A percentile compares a stretch with the other conserved stretches of the same genome.
These are phyloP conservation scores for Diphasiastrum complanatum DNA, from an alignment of 83 land plant species.

Conservation along the genomic window DNA sequence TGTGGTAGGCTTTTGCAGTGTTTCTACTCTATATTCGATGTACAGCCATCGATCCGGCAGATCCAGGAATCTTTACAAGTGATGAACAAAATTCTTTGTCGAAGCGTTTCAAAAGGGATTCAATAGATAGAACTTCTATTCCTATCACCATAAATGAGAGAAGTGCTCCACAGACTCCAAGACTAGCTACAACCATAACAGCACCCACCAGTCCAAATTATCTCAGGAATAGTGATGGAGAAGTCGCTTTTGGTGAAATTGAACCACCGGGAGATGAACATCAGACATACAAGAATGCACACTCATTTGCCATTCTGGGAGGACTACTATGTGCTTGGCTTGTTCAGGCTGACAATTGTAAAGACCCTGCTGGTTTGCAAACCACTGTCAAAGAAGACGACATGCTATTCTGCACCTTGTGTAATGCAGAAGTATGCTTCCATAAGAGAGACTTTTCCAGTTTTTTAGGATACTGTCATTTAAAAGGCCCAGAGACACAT, in stretches of 20 bases:
- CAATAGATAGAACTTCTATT: too few relatives aligned
- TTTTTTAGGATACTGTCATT: too few relatives aligned
- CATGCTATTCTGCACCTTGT: slow-evolving; percentile 77
- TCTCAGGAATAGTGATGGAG: not conserved
- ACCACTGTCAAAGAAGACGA: slow-evolving; percentile 47
- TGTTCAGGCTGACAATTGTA: slow-evolving; percentile 59
- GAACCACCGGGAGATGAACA: slow-evolving; percentile 16
- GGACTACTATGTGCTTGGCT: slow-evolving; percentile 50
- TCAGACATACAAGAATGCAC: slow-evolving; percentile 15
- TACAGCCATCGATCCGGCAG: slow-evolving; percentile 86
- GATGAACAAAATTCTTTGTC: slow-evolving; percentile 27
- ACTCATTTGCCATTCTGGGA: slow-evolving; percentile 25
- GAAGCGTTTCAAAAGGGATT: not conserved
- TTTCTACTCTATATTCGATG: slow-evolving; percentile 74
- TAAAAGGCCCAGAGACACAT: too few relatives aligned
- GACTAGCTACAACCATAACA: too few relatives aligned
- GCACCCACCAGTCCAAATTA: too few relatives aligned
- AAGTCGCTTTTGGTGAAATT: not conserved
- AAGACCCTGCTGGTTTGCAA: slow-evolving; percentile 24
- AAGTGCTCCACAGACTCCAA: too few relatives aligned
- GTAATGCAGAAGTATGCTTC: slow-evolving; percentile 70
- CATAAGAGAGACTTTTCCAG: not conserved
- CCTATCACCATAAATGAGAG: too few relatives aligned
- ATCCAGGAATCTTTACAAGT: slow-evolving; percentile 59
- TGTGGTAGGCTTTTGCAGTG: slow-evolving; percentile 69